These are phyloP conservation scores for Pseudocercospora musae DNA, from an alignment of 2,329 filamentous ascomycete genomes.

Conservation along the genomic window DNA sequence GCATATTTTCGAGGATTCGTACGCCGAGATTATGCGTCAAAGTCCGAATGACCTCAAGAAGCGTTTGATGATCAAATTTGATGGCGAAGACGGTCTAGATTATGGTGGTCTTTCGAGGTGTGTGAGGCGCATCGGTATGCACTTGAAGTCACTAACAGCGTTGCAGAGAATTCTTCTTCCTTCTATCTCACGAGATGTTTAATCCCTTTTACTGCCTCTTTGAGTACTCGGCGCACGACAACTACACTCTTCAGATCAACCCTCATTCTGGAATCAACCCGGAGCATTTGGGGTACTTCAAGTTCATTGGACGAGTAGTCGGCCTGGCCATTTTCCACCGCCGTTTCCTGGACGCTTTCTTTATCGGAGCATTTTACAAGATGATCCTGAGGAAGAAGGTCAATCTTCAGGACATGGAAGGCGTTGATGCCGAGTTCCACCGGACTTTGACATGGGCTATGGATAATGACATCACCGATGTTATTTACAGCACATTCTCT, in stretches of 20 bases:
- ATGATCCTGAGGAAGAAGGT: conserved; percentile 97
- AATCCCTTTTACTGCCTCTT: conserved; percentile 99
- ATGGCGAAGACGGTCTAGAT: conserved; percentile 95
- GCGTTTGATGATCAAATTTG: conserved; percentile 98
- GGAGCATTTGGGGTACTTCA: conserved; percentile 99
- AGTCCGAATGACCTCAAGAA: conserved; percentile 96
- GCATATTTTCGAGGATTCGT: conserved; percentile 98
- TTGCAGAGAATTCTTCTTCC: conserved; percentile 92
- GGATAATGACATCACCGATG: conserved; percentile 94
- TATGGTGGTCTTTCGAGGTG: conserved; percentile 90
- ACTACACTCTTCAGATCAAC: conserved; percentile 99
- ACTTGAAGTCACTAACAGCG: conserved; percentile 28
- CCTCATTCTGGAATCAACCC: conserved; percentile 98
- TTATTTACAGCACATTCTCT: conserved; percentile 92
- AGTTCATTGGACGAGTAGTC: conserved; percentile 97
- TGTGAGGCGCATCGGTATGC: conserved; percentile 21
- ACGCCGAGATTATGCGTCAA: conserved; percentile 96
- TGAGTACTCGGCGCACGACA: conserved; percentile 99
- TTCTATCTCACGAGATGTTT: conserved; percentile 99
- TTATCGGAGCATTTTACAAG: conserved; percentile 98
- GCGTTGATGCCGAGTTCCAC: conserved; percentile 97
- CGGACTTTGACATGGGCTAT: conserved; percentile 95
- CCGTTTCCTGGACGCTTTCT: conserved; percentile 96
- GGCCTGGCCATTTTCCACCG: conserved; percentile 97
- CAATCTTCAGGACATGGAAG: conserved; percentile 91